A percentile compares a stretch with the other conserved stretches of the same genome.
phyloP scores from a whole-genome alignment of 2,329 filamentous ascomycete genomes.

The Magnaporthiopsis rhizophila region DNA sequence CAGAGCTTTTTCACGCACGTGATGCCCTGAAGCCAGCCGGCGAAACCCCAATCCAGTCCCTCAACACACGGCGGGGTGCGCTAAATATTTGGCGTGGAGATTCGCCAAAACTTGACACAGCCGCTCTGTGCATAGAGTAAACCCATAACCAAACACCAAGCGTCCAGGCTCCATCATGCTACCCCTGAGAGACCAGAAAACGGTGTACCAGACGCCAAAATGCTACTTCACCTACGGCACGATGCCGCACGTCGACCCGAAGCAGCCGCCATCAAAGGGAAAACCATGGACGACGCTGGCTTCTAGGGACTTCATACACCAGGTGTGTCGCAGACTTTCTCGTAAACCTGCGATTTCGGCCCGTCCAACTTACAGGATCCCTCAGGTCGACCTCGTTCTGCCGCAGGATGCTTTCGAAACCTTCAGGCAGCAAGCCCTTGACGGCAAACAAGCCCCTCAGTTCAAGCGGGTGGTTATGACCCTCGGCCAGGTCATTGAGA shows the following conservation, averaged over 20 bases:
- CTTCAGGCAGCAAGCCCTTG: conserved; percentile 44
- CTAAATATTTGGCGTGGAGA: too few species aligned
- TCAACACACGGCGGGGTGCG: not conserved
- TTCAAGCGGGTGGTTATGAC: conserved; percentile 68
- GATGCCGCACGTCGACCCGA: conserved; percentile 62
- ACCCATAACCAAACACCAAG: not conserved
- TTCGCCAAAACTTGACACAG: too few species aligned
- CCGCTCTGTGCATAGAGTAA: too few species aligned
- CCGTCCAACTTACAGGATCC: not conserved
- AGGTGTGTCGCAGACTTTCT: conserved; percentile 31
- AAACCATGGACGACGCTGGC: conserved; percentile 68
- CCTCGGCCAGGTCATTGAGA: conserved; percentile 62
- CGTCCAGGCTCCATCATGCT: not conserved
- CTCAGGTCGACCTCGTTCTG: conserved; percentile 61
- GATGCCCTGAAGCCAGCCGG: not conserved
- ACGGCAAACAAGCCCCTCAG: conserved; percentile 23
- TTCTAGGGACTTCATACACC: conserved; percentile 60
- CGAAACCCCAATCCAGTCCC: not conserved
- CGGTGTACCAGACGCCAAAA: conserved; percentile 52
- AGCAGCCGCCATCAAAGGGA: conserved; percentile 62
- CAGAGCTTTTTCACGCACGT: not conserved
- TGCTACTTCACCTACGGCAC: conserved; percentile 66
- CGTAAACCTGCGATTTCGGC: conserved; percentile 6
- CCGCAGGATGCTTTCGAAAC: conserved; percentile 53
- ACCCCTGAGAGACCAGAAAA: conserved; percentile 5